Evolutionary conservation across 2,329 filamentous ascomycete genomes (phyloP), one percentile per base, ranked within the genome.

Genomic region (Torrubiellomyces zombiae): DNA sequence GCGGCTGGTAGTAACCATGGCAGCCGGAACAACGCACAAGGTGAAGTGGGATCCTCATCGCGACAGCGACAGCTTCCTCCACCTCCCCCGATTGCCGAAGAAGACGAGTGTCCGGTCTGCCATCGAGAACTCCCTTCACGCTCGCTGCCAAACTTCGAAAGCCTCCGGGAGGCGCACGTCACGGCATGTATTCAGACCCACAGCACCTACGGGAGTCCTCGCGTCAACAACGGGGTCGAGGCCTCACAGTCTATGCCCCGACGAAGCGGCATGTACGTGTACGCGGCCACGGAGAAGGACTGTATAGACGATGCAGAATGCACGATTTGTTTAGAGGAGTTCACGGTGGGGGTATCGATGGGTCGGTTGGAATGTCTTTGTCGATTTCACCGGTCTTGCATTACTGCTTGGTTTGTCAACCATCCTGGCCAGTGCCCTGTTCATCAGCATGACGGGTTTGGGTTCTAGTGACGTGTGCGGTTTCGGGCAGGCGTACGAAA

Each of bases 81-180:
- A 4, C 57, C 56, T 8, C 59, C 54, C 2, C 66, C 63, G 28
- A 59, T 66, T 38, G 56, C 60, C 5, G 79, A 85, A 43, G 78
- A 83, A 41, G 78, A 85, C 42, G 75, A 81, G 38, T 86, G 79
- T 32, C 78, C 78, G 1, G 65, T 85, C 21, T 86, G 79, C 38
- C 76, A 79, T 39, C 51, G 58, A 18, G 75, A 82, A 47, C 58
- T 83, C 4, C 76, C 78, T 1, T 62, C 67, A 2, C 55, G 57
- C 11, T 46, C 44, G 4, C 52, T 73, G 3, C 45, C 58, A 2
- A 58, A 71, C 32, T 67, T 53, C 28, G 67, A 74, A 38, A 35
- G 45, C 3, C 50, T 64, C 9, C 60, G 70, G 16, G 67, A 71
- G 37, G 45, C 54, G 16, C 71, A 76, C 36, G 70, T 76, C 29